phyloP scores from a whole-genome alignment of 2,329 filamentous ascomycete species.

The Cordyceps farinosa region DNA sequence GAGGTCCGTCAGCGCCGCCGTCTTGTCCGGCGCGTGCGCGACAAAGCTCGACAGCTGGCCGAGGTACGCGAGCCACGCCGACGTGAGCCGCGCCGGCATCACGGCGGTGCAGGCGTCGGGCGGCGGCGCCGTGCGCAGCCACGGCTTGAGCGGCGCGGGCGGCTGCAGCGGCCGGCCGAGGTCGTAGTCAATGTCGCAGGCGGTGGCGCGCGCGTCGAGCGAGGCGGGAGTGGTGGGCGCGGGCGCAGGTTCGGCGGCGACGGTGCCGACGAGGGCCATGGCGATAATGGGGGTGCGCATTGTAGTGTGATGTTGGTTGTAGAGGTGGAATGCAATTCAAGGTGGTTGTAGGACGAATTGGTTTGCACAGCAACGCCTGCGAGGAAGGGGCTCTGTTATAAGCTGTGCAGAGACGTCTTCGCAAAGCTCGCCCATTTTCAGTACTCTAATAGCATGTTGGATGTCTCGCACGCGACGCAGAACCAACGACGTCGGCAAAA shows the following conservation, averaged over 20 bases:
- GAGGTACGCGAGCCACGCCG: neutral
- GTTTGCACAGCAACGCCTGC: no score
- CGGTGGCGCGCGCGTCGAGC: neutral
- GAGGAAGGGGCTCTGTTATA: no score
- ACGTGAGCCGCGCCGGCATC: neutral
- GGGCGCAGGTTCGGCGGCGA: neutral
- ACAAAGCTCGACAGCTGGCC: neutral
- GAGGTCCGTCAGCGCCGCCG: neutral
- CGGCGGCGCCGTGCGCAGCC: neutral
- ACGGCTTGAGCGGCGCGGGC: neutral
- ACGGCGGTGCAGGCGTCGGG: neutral
- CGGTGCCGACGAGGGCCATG: neutral
- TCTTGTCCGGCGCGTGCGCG: neutral
- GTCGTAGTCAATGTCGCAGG: neutral
- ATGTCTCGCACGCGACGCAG: neutral
- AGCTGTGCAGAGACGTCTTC: neutral
- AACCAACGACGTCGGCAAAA: neutral
- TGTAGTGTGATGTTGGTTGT: neutral
- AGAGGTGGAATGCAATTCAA: neutral
- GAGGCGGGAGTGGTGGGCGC: neutral
- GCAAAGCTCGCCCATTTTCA: neutral
- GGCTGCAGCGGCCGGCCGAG: neutral
- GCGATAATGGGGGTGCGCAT: neutral
- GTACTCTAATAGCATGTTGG: neutral
- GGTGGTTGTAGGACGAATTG: no score